Evolutionary conservation across 257 asterid genomes (phyloP).

Genomic region (Asclepias syriaca): DNA sequence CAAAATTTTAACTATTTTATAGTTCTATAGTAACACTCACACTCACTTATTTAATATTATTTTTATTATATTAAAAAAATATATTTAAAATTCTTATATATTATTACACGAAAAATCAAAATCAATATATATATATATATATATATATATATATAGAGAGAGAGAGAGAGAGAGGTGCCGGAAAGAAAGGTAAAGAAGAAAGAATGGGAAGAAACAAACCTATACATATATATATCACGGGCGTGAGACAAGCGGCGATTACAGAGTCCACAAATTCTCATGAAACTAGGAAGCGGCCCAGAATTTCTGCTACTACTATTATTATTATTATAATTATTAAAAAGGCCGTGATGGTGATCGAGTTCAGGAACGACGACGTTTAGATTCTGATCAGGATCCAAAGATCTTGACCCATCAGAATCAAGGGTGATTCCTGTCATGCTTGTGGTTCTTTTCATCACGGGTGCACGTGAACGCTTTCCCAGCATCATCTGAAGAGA

Average conservation of each 20-base stretch:
- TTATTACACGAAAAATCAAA: no score
- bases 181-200: no score
- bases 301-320: conserved; percentile 3
- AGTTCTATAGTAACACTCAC: no score
- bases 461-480: conserved; percentile 32
- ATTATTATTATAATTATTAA: conserved; percentile 1
- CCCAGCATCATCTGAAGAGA: conserved; percentile 28
- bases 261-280: conserved; percentile 54
- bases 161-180: no score
- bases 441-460: conserved; percentile 37
- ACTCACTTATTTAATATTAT: no score
- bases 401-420: conserved; percentile 18
- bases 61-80: no score
- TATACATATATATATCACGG: conserved; percentile 59
- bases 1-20: no score
- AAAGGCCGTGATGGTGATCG: conserved; percentile 14
- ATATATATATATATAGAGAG: no score
- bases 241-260: conserved; percentile 39
- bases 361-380: conserved; percentile 14
- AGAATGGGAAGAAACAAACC: conserved; percentile 21
- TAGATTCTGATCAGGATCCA: conserved; percentile 12
- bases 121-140: no score
- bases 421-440: conserved; percentile 30
- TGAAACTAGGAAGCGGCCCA: conserved; percentile 24
- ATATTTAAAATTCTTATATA: no score